Evolutionary conservation across 78 protist genomes (phyloP).

Genomic region (Creolimax fragrantissima): DNA sequence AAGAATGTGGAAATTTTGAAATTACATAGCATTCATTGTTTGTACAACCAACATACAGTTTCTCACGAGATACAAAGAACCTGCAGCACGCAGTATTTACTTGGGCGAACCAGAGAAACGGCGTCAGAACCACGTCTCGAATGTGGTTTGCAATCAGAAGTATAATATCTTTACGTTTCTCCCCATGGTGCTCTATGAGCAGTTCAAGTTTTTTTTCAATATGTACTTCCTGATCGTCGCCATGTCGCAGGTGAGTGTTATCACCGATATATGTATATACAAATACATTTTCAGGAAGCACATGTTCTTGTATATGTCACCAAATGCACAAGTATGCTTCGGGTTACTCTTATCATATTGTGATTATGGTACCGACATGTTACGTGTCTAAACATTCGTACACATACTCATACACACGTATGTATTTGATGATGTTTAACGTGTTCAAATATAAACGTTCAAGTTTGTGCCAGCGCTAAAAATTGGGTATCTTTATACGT

Average conservation of each 20-base stretch:
- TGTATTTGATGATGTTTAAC: background rate
- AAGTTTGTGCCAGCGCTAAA: slow-evolving; percentile 14
- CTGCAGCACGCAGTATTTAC: background rate
- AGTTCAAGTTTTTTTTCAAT: slow-evolving; percentile 50
- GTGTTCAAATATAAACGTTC: background rate
- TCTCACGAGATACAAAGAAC: background rate
- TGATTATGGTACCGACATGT: background rate
- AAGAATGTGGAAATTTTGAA: background rate
- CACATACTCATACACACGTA: background rate
- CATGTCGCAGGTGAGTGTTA: slow-evolving; percentile 16
- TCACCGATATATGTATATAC: background rate
- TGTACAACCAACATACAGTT: background rate
- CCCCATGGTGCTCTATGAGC: slow-evolving; percentile 52
- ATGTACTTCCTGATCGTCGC: slow-evolving; percentile 25
- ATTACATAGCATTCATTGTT: background rate
- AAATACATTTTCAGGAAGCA: background rate
- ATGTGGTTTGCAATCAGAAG: slow-evolving; percentile 34
- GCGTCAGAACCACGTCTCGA: background rate
- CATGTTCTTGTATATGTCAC: background rate
- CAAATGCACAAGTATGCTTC: background rate
- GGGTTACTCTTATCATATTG: too few relatives aligned
- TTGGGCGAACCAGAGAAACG: background rate
- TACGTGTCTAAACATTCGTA: background rate
- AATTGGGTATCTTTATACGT: slow-evolving; percentile 30
- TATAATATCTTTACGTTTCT: slow-evolving; percentile 45